Percentiles rank a stretch among this genome's conserved stretches.
Evolutionary conservation across 2,329 filamentous ascomycete genomes (phyloP).

Genomic region (Aspergillus niger): DNA sequence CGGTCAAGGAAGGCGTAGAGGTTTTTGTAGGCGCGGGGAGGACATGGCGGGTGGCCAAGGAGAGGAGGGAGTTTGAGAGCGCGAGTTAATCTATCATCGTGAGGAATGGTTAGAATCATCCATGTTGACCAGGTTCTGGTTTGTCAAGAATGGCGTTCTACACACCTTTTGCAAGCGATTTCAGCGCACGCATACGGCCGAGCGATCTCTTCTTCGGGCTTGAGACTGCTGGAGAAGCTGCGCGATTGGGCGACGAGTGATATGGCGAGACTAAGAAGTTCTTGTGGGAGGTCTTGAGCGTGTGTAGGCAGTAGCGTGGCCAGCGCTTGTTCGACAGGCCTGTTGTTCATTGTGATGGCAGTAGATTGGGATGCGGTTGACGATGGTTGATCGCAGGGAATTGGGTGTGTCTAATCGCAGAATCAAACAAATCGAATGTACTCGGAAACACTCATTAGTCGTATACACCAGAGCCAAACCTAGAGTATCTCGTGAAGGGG

Average conservation of each 20-base stretch:
- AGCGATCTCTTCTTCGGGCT: slow-evolving; percentile 84
- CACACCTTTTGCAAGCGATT: slow-evolving; percentile 81
- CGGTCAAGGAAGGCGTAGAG: slow-evolving; percentile 79
- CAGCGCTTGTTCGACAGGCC: slow-evolving; percentile 71
- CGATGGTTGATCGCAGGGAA: background rate
- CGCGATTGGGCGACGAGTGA: slow-evolving; percentile 80
- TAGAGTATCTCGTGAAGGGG: background rate
- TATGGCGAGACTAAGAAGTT: slow-evolving; percentile 70
- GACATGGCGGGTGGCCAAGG: slow-evolving; percentile 73
- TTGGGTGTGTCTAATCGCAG: background rate
- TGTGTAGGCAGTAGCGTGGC: slow-evolving; percentile 74
- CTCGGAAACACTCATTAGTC: background rate
- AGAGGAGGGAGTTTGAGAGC: slow-evolving; percentile 75
- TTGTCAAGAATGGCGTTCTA: too few species aligned
- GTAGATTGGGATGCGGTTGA: background rate
- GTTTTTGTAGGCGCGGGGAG: slow-evolving; percentile 78
- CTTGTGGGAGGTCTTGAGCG: slow-evolving; percentile 65
- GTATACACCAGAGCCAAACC: background rate
- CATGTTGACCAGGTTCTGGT: background rate
- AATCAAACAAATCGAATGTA: background rate
- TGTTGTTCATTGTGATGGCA: slow-evolving; percentile 64
- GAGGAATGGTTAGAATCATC: background rate
- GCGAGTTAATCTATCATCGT: slow-evolving; percentile 68
- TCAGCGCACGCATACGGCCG: slow-evolving; percentile 81
- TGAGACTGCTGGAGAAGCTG: slow-evolving; percentile 73